Evolutionary conservation across 176 grass and related monocot species (phyloP).

Genomic region (Rhynchospora breviuscula): DNA sequence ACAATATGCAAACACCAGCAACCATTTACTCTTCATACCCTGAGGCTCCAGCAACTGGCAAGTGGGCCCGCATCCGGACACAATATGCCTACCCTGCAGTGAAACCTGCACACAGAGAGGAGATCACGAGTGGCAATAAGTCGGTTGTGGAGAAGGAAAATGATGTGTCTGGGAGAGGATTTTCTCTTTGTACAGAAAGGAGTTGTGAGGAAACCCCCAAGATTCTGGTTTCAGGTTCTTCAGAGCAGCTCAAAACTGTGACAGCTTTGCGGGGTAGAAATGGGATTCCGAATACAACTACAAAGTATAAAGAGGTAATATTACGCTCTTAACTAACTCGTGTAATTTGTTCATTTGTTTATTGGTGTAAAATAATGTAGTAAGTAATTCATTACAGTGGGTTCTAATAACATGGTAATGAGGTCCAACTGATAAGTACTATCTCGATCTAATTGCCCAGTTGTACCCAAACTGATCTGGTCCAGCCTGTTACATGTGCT

Average conservation of each 20-base stretch:
- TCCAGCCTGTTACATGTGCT: not conserved
- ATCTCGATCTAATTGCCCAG: not conserved
- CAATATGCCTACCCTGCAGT: constrained; percentile 56
- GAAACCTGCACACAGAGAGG: constrained; percentile 27
- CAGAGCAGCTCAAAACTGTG: constrained; percentile 44
- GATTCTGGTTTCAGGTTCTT: constrained; percentile 31
- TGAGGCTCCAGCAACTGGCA: constrained; percentile 36
- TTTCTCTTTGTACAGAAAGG: not conserved
- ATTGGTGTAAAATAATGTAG: not conserved
- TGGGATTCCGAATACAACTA: constrained; percentile 70
- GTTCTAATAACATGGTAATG: not conserved
- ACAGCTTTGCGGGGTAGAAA: constrained; percentile 29
- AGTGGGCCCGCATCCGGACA: constrained; percentile 31
- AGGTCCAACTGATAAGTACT: not conserved
- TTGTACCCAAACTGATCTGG: not conserved
- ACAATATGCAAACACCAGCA: constrained; percentile 73
- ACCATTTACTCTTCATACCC: constrained; percentile 47
- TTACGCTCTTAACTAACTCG: not conserved
- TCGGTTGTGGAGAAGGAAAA: constrained; percentile 23
- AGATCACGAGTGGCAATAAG: not conserved
- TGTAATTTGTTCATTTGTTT: not conserved
- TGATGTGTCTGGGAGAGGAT: not conserved
- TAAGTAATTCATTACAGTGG: not conserved
- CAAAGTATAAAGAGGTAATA: constrained; percentile 67
- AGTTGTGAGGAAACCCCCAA: constrained; percentile 36